phyloP scores from a whole-genome alignment of 805 yeast species.

The Hanseniaspora clermontiae region DNA sequence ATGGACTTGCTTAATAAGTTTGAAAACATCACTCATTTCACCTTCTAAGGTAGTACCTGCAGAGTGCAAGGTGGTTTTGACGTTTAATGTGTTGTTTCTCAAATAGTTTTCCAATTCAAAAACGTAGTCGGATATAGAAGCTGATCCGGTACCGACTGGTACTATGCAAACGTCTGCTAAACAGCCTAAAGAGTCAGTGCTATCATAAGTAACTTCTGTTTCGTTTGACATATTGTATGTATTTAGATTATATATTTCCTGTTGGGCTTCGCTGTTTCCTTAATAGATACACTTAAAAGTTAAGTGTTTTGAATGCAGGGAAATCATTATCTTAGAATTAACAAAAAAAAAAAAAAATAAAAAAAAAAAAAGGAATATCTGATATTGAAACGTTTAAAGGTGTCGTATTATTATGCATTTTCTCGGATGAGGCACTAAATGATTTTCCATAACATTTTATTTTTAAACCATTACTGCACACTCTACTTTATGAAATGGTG shows the following conservation, averaged over 20 bases:
- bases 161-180: slow-evolving; percentile 77
- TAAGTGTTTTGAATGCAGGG: too few species aligned
- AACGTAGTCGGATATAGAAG: slow-evolving; percentile 73
- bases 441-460: not conserved
- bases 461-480: too few species aligned
- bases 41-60: slow-evolving; percentile 90
- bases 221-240: not conserved
- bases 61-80: slow-evolving; percentile 59
- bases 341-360: not conserved
- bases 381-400: not conserved
- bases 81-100: slow-evolving; percentile 40
- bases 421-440: not conserved
- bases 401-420: not conserved
- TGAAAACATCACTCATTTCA: slow-evolving; percentile 83
- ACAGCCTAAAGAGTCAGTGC: slow-evolving; percentile 37
- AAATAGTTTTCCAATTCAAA: slow-evolving; percentile 56
- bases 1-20: slow-evolving; percentile 65
- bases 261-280: not conserved
- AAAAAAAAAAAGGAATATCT: not conserved
- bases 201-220: not conserved
- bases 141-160: slow-evolving; percentile 70
- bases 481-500: too few species aligned
- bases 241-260: not conserved
- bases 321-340: too few species aligned
- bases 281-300: too few species aligned